These are phyloP conservation scores for Trichosporon inkin DNA, from an alignment of 1,284 basidiomycete genomes.

Conservation along the genomic window DNA sequence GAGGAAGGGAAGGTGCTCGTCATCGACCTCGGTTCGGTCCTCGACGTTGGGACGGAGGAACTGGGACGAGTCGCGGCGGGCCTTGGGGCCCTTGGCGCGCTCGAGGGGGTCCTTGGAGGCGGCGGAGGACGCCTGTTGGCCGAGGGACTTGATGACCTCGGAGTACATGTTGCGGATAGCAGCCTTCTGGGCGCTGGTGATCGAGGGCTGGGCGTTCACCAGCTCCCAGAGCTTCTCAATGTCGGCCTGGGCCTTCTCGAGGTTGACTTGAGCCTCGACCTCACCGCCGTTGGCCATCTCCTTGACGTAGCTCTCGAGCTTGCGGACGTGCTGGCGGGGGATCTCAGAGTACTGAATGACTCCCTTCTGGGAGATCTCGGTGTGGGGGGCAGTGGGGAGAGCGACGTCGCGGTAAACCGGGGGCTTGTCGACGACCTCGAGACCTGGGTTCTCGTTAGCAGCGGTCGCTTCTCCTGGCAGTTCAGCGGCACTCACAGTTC, in stretches of 20 bases:
- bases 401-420: conserved; percentile 64
- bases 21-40: conserved; percentile 67
- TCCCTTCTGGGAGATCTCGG: conserved; percentile 86
- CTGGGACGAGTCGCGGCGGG: conserved; percentile 81
- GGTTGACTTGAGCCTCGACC: conserved; percentile 74
- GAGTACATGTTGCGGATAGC: conserved; percentile 96
- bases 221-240: conserved; percentile 95
- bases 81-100: conserved; percentile 40
- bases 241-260: conserved; percentile 94
- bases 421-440: conserved; percentile 43
- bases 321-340: conserved; percentile 89
- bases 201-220: conserved; percentile 93
- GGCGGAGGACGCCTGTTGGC: conserved; percentile 59
- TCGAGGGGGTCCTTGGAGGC: conserved; percentile 25
- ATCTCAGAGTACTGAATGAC: conserved; percentile 94
- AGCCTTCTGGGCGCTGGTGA: conserved; percentile 94
- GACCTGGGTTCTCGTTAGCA: neutral
- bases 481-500: conserved; percentile 55
- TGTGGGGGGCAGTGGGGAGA: conserved; percentile 95
- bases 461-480: neutral
- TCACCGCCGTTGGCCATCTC: conserved; percentile 96
- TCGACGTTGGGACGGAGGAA: conserved; percentile 84
- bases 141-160: conserved; percentile 74
- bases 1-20: conserved; percentile 88
- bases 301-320: conserved; percentile 95